Base-by-base conservation (phyloP, 768 basidiomycete genomes). In the Collybia mongolica region DNA sequence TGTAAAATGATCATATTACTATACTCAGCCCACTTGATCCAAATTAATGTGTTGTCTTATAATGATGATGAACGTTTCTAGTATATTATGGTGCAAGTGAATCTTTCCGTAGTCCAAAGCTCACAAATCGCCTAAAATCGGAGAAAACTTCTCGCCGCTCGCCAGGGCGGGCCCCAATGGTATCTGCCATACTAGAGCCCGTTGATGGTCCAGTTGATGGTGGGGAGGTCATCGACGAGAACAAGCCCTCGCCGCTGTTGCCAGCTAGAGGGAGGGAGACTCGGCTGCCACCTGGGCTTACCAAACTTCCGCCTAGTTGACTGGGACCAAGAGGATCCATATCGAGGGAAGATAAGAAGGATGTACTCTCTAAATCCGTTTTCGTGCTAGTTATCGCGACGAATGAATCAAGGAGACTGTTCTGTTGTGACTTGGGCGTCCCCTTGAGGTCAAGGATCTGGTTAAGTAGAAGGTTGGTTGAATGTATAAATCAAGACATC, bases 361-460 rank as follows among this genome's bases (percentile, higher is more conserved):
- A 98, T 0, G 90, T 88, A 64, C 81, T 86, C 54, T 90, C 83
- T 12, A 99, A 77, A 47, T 98, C 93, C 22, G 83, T 79, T 64
- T 93, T 91, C 4, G 90, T 94, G 58, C 96, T 96, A 26, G 96
- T 98, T 49, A 91, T 87, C 6, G 90, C 88, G 36, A 98, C 74
- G 73, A 98, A 99, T 18, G 86, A 80, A 65, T 98, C 95, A 35
- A 96, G 79, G 12, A 99, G 82, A 58, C 83, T 82, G 68, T 94
- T 93, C 71, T 98, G 94, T 46, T 89, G 86, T 3, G 72, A 65
- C 54, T 92, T 90, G 0, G 90, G 84, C 0, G 93, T 93, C 6
- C 97, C 97, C 67, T 97, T 97, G 43, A 98, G 77, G 67, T 98
- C 95, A 15, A 98, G 79, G 47, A 98, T 91, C 94, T 97, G 53